A percentile compares a stretch with the other conserved stretches of the same genome.
Evolutionary conservation across 2,329 filamentous ascomycete genomes (phyloP).

Genomic region (Ustulina deusta): DNA sequence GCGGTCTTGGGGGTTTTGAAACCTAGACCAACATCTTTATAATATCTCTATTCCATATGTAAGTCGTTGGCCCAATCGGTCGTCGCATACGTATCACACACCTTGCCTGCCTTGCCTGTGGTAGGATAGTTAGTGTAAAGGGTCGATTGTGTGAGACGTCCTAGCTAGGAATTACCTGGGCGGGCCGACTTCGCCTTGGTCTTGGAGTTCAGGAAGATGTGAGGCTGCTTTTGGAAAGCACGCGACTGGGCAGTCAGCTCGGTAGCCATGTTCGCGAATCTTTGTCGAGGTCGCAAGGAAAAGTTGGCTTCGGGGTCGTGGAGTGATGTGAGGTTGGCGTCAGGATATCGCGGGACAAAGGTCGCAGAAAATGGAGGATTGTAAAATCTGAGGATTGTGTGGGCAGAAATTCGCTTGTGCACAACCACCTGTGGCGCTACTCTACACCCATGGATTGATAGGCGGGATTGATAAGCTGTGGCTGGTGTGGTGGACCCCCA

Average conservation of each 20-base stretch:
- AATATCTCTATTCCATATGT: conserved; percentile 66
- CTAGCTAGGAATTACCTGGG: conserved; percentile 56
- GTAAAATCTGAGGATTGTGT: conserved; percentile 43
- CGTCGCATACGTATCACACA: conserved; percentile 60
- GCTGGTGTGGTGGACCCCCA: too few relatives aligned
- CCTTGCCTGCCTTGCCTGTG: conserved; percentile 72
- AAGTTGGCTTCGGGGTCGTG: conserved; percentile 46
- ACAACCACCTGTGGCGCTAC: conserved; percentile 36
- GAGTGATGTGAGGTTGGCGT: conserved; percentile 46
- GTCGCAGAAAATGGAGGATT: conserved; percentile 43
- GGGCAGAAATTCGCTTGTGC: conserved; percentile 45
- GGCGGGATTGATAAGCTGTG: conserved; percentile 17
- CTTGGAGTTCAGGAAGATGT: conserved; percentile 99
- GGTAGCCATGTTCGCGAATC: conserved; percentile 85
- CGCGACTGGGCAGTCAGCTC: conserved; percentile 97
- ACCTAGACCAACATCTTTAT: conserved; percentile 99
- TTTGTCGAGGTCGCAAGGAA: conserved; percentile 58
- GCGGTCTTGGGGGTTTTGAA: conserved; percentile 99
- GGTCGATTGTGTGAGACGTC: neutral
- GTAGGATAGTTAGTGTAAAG: conserved; percentile 21
- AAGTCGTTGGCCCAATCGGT: conserved; percentile 28
- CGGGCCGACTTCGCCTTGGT: conserved; percentile 84
- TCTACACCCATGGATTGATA: neutral
- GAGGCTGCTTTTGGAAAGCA: conserved; percentile 99
- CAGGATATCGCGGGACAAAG: conserved; percentile 39